Evolutionary conservation across 768 basidiomycete species (phyloP).

Genomic region (Flagelloscypha sp.): DNA sequence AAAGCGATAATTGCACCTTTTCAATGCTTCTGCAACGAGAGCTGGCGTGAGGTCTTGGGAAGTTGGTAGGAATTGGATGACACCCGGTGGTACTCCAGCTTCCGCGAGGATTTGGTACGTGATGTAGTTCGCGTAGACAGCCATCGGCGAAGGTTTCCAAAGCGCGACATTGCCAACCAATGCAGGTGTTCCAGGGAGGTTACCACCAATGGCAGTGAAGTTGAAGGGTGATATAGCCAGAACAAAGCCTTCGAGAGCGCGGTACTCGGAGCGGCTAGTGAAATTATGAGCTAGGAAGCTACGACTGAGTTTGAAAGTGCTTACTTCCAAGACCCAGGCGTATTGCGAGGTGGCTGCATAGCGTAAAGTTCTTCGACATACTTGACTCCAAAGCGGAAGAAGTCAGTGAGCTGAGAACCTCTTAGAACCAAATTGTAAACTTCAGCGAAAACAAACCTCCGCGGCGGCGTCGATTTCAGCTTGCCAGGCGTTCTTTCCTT

Average conservation of each 20-base stretch:
- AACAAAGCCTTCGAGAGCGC: slow-evolving; percentile 97
- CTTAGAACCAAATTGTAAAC: slow-evolving; percentile 7
- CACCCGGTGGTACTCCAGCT: slow-evolving; percentile 88
- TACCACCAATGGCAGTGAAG: slow-evolving; percentile 96
- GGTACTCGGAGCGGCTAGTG: slow-evolving; percentile 85
- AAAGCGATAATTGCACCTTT: too few relatives aligned
- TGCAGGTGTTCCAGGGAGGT: slow-evolving; percentile 87
- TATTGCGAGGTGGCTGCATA: slow-evolving; percentile 83
- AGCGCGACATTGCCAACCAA: slow-evolving; percentile 90
- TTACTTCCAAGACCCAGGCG: slow-evolving; percentile 90
- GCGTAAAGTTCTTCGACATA: slow-evolving; percentile 93
- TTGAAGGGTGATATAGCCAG: slow-evolving; percentile 98
- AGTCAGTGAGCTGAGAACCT: slow-evolving; percentile 63
- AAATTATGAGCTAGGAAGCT: slow-evolving; percentile 1
- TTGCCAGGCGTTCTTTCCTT: slow-evolving; percentile 99
- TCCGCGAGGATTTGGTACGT: slow-evolving; percentile 86
- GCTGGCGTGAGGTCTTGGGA: slow-evolving; percentile 83
- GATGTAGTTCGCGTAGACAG: slow-evolving; percentile 93
- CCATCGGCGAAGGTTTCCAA: slow-evolving; percentile 97
- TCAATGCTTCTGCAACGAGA: slow-evolving; percentile 80
- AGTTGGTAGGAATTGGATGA: slow-evolving; percentile 98
- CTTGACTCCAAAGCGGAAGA: slow-evolving; percentile 94
- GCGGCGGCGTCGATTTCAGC: slow-evolving; percentile 99
- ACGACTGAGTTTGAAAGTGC: slow-evolving; percentile 20
- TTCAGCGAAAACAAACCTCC: slow-evolving; percentile 52